phyloP scores from a whole-genome alignment of 164 flowering plant species.

The Annona squamosa region DNA sequence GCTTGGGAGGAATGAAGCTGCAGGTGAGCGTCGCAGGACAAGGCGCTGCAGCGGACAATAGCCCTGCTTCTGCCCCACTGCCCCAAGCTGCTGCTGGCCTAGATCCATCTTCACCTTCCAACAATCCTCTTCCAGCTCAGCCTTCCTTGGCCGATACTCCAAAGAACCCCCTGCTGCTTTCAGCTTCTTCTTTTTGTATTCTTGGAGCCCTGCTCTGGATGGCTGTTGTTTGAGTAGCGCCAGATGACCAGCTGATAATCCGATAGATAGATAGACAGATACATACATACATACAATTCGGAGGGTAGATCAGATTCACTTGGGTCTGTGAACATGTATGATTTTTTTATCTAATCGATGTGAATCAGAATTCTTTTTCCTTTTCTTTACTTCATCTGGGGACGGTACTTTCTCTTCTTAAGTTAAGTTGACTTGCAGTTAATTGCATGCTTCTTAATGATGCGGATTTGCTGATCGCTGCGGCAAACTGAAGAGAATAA shows the following conservation, averaged over 20 bases:
- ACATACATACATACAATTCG: background rate
- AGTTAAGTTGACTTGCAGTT: too few relatives aligned
- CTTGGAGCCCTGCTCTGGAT: constrained; percentile 15
- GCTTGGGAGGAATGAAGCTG: constrained; percentile 46
- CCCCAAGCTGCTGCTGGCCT: constrained; percentile 4
- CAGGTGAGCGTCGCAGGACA: constrained; percentile 27
- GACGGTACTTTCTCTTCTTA: too few relatives aligned
- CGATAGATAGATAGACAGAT: too few relatives aligned
- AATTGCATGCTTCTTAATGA: too few relatives aligned
- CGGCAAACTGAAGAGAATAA: too few relatives aligned
- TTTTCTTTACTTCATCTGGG: too few relatives aligned
- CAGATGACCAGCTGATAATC: background rate
- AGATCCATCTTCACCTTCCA: constrained; percentile 22
- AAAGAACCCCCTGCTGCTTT: constrained; percentile 8
- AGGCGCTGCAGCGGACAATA: background rate
- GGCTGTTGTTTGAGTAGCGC: background rate
- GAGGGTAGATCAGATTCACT: background rate
- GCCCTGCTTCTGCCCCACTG: constrained; percentile 34
- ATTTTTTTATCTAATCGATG: too few relatives aligned
- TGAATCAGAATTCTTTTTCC: too few relatives aligned
- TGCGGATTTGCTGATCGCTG: too few relatives aligned
- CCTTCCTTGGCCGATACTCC: constrained; percentile 22
- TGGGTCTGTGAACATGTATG: too few relatives aligned
- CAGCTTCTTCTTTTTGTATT: constrained; percentile 10
- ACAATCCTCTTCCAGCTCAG: constrained; percentile 17